Evolutionary conservation across 371 early-diverging fungal species (phyloP).

Genomic region (Zychaea mexicana): DNA sequence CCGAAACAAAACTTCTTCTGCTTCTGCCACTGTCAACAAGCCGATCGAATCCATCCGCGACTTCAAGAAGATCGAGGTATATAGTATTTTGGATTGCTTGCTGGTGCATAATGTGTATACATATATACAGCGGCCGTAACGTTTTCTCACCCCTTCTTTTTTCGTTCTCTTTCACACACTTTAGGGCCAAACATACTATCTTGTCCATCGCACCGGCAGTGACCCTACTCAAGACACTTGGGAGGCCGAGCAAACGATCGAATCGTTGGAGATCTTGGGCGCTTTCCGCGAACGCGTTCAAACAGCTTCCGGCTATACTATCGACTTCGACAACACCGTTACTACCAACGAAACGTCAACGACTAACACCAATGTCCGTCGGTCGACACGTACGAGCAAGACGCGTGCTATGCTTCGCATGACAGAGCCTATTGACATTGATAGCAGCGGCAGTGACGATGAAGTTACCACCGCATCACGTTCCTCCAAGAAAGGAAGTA

Average conservation of each 20-base stretch:
- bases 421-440: constrained; percentile 4
- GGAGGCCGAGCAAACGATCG: constrained; percentile 16
- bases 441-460: not conserved
- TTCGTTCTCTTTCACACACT: not conserved
- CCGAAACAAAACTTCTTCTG: not conserved
- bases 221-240: constrained; percentile 15
- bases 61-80: constrained; percentile 12
- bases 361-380: not conserved
- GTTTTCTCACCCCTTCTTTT: not conserved
- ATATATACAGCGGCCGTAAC: not conserved
- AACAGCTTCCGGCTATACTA: constrained; percentile 19
- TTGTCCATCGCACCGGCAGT: constrained; percentile 22
- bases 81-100: not conserved
- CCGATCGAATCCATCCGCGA: constrained; percentile 15
- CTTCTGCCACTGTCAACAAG: not conserved
- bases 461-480: not conserved
- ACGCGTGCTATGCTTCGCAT: constrained; percentile 31
- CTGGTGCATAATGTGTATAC: too few relatives aligned
- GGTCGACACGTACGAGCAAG: constrained; percentile 27
- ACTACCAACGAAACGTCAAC: not conserved
- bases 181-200: constrained; percentile 21
- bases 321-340: not conserved
- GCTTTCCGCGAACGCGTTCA: constrained; percentile 20
- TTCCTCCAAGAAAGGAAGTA: not conserved
- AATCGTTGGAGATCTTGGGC: constrained; percentile 6